These are phyloP conservation scores for Russula griseocarnosa DNA, from an alignment of 768 basidiomycete species.

Conservation along the genomic window DNA sequence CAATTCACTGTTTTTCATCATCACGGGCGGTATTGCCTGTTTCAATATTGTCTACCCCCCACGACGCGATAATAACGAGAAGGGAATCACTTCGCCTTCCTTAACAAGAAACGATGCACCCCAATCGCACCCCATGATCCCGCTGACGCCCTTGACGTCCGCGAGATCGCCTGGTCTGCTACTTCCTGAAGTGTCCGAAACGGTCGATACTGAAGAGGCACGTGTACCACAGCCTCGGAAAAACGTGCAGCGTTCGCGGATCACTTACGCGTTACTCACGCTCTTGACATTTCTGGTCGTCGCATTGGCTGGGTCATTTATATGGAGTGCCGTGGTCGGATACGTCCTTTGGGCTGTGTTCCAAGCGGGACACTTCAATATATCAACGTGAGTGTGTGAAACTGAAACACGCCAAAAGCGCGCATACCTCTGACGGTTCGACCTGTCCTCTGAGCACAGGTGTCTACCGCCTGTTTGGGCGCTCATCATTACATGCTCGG, in stretches of 20 bases:
- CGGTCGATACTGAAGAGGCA: background rate
- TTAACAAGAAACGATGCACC: background rate
- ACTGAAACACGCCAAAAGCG: background rate
- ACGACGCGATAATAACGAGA: slow-evolving; percentile 12
- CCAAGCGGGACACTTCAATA: slow-evolving; percentile 20
- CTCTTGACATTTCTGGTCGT: slow-evolving; percentile 22
- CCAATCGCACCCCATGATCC: slow-evolving; percentile 12
- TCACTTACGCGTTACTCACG: slow-evolving; percentile 24
- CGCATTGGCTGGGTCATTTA: slow-evolving; percentile 17
- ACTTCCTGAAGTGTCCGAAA: background rate
- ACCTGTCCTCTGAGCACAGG: background rate
- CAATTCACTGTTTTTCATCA: slow-evolving; percentile 24
- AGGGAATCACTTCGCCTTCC: background rate
- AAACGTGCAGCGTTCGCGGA: slow-evolving; percentile 26
- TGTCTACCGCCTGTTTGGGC: slow-evolving; percentile 28
- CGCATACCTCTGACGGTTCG: background rate
- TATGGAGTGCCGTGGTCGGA: slow-evolving; percentile 27
- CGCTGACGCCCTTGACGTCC: slow-evolving; percentile 18
- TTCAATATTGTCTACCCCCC: slow-evolving; percentile 27
- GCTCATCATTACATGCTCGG: slow-evolving; percentile 23
- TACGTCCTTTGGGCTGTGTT: slow-evolving; percentile 26
- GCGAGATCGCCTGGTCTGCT: slow-evolving; percentile 13
- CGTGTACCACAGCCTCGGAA: slow-evolving; percentile 5
- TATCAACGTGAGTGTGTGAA: slow-evolving; percentile 27
- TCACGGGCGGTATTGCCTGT: slow-evolving; percentile 24